phyloP scores from a whole-genome alignment of 805 yeast genomes.

The Kluyveromyces siamensis region DNA sequence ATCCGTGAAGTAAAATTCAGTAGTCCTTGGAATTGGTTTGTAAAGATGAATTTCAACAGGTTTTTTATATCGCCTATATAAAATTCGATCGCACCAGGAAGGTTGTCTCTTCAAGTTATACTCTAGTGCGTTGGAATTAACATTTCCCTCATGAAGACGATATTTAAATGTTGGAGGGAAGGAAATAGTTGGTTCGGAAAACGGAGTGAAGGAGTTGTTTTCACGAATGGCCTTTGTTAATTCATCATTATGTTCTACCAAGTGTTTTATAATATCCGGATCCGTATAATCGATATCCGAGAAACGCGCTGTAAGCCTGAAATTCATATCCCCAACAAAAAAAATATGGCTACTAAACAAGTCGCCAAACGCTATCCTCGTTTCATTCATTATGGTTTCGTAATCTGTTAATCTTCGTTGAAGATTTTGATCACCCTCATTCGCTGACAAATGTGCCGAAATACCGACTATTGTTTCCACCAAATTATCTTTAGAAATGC shows the following conservation, averaged over 20 bases:
- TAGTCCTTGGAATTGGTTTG: conserved; percentile 32
- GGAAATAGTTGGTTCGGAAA: conserved; percentile 52
- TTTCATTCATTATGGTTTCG: conserved; percentile 38
- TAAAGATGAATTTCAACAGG: conserved; percentile 34
- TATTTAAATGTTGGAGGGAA: conserved; percentile 83
- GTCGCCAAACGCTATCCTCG: conserved; percentile 28
- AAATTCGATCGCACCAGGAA: conserved; percentile 85
- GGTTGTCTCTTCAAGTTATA: conserved; percentile 58
- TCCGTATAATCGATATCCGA: conserved; percentile 11
- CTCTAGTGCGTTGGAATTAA: not conserved
- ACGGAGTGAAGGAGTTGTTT: conserved; percentile 48
- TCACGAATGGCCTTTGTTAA: conserved; percentile 23
- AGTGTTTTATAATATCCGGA: conserved; percentile 5
- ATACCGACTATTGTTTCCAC: conserved; percentile 46
- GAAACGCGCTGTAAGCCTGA: conserved; percentile 39
- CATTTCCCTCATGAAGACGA: conserved; percentile 32
- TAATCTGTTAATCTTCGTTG: conserved; percentile 46
- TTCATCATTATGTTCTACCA: conserved; percentile 30
- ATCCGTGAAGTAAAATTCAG: conserved; percentile 50
- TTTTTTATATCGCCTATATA: conserved; percentile 41
- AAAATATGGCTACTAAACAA: conserved; percentile 64
- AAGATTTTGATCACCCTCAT: conserved; percentile 50
- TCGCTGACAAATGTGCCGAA: conserved; percentile 66
- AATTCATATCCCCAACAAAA: conserved; percentile 80
- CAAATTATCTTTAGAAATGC: conserved; percentile 18